Evolutionary conservation across 73 alveolate genomes (phyloP).

Genomic region (Durusdinium trenchii): DNA sequence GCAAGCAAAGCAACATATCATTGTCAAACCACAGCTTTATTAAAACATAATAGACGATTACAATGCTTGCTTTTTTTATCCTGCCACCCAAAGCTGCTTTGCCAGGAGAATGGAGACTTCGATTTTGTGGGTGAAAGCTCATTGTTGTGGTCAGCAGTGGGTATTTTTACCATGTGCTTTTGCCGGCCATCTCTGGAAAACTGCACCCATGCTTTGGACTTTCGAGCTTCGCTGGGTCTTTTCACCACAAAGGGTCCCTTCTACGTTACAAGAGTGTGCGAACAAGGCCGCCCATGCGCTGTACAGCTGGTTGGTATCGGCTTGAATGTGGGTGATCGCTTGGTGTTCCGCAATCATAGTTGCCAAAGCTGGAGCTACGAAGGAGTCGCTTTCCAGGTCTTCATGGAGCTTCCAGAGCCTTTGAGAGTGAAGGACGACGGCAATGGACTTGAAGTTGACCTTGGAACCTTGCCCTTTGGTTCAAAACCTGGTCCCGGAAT

Average conservation of each 20-base stretch:
- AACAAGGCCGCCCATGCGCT: not conserved
- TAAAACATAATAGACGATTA: no score
- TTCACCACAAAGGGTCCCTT: constrained; percentile 34
- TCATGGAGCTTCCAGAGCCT: constrained; percentile 20
- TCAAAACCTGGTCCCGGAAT: not conserved
- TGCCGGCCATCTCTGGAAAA: not conserved
- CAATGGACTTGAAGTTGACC: not conserved
- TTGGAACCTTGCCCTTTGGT: not conserved
- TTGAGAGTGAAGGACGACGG: not conserved
- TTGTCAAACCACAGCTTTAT: no score
- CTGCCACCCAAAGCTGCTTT: not conserved
- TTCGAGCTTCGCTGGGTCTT: constrained; percentile 26
- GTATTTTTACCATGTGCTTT: constrained; percentile 36
- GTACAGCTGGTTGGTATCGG: not conserved
- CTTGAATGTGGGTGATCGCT: not conserved
- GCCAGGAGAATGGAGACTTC: not conserved
- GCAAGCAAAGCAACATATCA: no score
- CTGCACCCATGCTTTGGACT: not conserved
- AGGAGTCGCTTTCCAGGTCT: not conserved
- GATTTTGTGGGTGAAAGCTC: not conserved
- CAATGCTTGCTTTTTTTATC: not conserved
- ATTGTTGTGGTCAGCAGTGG: not conserved
- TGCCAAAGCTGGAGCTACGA: not conserved
- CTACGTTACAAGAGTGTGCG: not conserved
- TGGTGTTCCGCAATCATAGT: not conserved